These are phyloP conservation scores for Cladosporium sp. DNA, from an alignment of 2,329 filamentous ascomycete genomes.

Conservation along the genomic window DNA sequence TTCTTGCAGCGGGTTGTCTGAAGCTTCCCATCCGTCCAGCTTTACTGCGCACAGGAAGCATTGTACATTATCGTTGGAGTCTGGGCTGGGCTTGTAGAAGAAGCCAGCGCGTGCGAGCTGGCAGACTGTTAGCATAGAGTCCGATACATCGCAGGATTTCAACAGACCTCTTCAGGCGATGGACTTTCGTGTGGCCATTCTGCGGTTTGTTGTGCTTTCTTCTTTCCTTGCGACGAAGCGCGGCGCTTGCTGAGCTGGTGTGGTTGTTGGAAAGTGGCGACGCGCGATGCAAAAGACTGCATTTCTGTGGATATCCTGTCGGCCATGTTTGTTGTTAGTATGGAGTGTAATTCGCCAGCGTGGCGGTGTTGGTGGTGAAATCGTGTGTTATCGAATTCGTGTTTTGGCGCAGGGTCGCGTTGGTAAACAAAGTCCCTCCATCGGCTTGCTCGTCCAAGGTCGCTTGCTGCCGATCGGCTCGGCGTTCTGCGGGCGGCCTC, in stretches of 20 bases:
- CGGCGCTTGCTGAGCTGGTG: constrained; percentile 68
- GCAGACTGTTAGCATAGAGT: constrained; percentile 22
- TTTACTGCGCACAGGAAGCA: constrained; percentile 86
- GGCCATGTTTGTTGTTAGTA: constrained; percentile 29
- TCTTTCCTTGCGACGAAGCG: constrained; percentile 63
- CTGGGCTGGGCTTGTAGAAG: constrained; percentile 72
- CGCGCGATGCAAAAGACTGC: constrained; percentile 70
- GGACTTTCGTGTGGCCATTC: constrained; percentile 77
- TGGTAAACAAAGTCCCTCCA: constrained; percentile 13
- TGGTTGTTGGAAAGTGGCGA: constrained; percentile 73
- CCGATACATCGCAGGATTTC: constrained; percentile 3
- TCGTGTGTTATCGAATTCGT: not conserved
- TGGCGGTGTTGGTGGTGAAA: not conserved
- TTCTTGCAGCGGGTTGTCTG: constrained; percentile 79
- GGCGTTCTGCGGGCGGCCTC: constrained; percentile 4
- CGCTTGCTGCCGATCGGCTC: not conserved
- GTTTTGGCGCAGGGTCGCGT: constrained; percentile 7
- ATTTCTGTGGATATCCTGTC: constrained; percentile 45
- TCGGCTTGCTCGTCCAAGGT: no score
- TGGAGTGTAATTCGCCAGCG: constrained; percentile 8
- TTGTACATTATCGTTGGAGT: constrained; percentile 80
- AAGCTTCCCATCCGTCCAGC: constrained; percentile 88
- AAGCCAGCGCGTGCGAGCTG: constrained; percentile 91
- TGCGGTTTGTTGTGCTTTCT: constrained; percentile 56
- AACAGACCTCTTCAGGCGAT: constrained; percentile 61